phyloP scores from a whole-genome alignment of 345 rosid genomes.

The Lepidium africanum region DNA sequence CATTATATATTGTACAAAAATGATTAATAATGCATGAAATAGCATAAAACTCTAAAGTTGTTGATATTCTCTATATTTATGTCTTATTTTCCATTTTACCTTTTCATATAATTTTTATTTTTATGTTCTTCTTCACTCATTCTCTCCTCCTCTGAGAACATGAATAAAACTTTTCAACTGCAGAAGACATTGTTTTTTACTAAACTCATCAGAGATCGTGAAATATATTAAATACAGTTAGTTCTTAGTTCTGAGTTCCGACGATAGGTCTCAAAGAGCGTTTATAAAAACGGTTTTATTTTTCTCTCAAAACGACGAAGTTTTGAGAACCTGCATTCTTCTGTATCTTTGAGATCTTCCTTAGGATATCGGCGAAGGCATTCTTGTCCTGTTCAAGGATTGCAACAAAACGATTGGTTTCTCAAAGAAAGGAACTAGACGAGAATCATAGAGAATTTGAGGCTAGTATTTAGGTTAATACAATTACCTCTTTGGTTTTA shows the following conservation, averaged over 20 bases:
- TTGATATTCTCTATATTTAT: too few relatives aligned
- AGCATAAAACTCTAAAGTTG: too few relatives aligned
- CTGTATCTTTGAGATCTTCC: slow-evolving; percentile 83
- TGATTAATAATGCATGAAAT: too few relatives aligned
- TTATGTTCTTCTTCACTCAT: too few relatives aligned
- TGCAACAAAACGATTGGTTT: background rate
- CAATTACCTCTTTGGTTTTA: slow-evolving; percentile 55
- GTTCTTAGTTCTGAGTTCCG: background rate
- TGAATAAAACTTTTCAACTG: background rate
- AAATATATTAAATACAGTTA: background rate
- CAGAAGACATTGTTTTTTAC: background rate
- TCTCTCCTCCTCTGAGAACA: background rate
- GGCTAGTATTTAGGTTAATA: background rate
- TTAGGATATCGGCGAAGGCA: slow-evolving; percentile 70
- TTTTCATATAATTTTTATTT: too few relatives aligned
- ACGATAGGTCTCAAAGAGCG: background rate
- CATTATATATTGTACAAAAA: too few relatives aligned
- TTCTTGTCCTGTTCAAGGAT: slow-evolving; percentile 58
- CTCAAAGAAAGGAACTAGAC: background rate
- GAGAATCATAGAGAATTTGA: background rate
- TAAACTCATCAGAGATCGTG: background rate
- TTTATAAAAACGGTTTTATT: slow-evolving; percentile 21
- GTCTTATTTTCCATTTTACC: too few relatives aligned
- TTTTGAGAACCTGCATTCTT: slow-evolving; percentile 64
- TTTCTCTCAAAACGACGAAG: slow-evolving; percentile 71